phyloP scores from a whole-genome alignment of 2,329 filamentous ascomycete genomes.

The Aureobasidium subglaciale region DNA sequence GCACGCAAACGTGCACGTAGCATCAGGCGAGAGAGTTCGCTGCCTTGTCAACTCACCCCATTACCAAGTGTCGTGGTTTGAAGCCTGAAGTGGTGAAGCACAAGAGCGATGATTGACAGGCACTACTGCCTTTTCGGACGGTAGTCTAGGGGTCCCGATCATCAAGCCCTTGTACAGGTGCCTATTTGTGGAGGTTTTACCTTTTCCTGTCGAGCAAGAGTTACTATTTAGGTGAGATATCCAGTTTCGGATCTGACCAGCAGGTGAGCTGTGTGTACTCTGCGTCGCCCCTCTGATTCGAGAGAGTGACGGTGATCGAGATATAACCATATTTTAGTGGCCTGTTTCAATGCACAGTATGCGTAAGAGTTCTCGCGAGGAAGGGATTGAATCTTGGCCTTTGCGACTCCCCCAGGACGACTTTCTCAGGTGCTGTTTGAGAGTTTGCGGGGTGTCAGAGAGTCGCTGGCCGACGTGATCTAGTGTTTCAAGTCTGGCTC shows the following conservation, averaged over 20 bases:
- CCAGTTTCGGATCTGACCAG: background rate
- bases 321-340: no score
- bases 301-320: no score
- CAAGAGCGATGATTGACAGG: background rate
- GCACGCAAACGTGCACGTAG: constrained; percentile 1
- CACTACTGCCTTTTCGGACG: background rate
- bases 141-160: background rate
- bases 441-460: background rate
- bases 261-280: background rate
- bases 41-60: background rate
- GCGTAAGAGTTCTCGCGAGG: background rate
- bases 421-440: background rate
- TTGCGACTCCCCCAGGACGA: background rate
- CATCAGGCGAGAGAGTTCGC: background rate
- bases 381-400: background rate
- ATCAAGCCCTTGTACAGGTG: background rate
- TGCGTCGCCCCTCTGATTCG: no score
- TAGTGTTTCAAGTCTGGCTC: background rate
- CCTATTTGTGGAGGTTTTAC: background rate
- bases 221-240: background rate
- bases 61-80: background rate
- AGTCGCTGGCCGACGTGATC: background rate
- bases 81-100: background rate
- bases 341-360: no score
- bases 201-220: background rate